Percentiles rank a stretch among this genome's conserved stretches.
phyloP scores from a whole-genome alignment of 1,139 yeast genomes.

The Casaregolazyma lundiana region DNA sequence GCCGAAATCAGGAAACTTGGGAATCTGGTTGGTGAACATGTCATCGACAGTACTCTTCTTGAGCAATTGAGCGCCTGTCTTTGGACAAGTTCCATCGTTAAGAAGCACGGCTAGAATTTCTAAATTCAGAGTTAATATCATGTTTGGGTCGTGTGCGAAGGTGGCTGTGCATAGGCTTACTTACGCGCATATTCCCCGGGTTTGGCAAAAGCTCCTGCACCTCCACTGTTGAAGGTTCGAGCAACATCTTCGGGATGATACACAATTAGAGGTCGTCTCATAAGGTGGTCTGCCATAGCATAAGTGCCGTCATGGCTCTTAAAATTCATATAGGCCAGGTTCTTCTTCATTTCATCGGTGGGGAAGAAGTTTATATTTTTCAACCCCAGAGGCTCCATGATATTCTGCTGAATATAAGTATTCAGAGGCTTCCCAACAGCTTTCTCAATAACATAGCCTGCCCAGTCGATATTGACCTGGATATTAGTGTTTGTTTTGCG shows the following conservation, averaged over 20 bases:
- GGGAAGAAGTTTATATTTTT: neutral
- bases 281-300: neutral
- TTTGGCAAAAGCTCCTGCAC: neutral
- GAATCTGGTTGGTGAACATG: constrained; percentile 25
- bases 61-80: constrained; percentile 36
- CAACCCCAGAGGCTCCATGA: neutral
- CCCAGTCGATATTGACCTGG: neutral
- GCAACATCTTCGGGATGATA: neutral
- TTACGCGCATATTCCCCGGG: neutral
- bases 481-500: neutral
- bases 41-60: constrained; percentile 19
- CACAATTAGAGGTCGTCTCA: neutral
- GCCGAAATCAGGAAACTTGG: constrained; percentile 22
- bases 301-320: neutral
- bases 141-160: too few species aligned
- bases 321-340: neutral
- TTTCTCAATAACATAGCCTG: neutral
- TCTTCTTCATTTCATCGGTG: neutral
- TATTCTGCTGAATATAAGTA: neutral
- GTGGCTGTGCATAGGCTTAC: too few species aligned
- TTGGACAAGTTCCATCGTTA: constrained; percentile 36
- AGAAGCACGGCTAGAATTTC: constrained; percentile 44
- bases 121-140: neutral
- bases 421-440: neutral
- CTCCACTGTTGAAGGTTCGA: neutral